These are phyloP conservation scores for Aspergillus funiculosus DNA, from an alignment of 495 filamentous ascomycete genomes.

Conservation along the genomic window DNA sequence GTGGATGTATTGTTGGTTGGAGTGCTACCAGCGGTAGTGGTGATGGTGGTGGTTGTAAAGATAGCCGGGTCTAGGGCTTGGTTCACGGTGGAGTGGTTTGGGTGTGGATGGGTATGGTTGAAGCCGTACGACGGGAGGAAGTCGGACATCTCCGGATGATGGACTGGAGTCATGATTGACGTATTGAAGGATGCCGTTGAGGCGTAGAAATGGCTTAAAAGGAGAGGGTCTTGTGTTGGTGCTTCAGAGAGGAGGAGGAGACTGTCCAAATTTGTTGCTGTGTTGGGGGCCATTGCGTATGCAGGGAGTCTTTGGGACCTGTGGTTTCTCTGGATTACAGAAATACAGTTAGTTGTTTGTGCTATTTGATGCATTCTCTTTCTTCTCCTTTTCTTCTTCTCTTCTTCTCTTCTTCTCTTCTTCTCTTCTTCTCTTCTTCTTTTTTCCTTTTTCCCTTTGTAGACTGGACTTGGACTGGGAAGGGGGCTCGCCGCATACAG, in stretches of 20 bases:
- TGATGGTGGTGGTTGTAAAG: not conserved
- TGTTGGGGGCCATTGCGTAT: not conserved
- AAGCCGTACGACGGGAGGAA: slow-evolving; percentile 1
- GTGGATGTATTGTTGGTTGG: too few relatives aligned
- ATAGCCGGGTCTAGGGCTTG: slow-evolving; percentile 1
- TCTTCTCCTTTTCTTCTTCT: too few relatives aligned
- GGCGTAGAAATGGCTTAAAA: slow-evolving; percentile 1
- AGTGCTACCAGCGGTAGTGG: too few relatives aligned
- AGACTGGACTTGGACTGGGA: not conserved
- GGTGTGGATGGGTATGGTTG: not conserved
- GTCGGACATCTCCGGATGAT: not conserved
- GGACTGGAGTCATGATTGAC: too few relatives aligned
- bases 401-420: too few relatives aligned
- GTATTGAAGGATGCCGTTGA: not conserved
- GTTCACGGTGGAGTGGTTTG: not conserved
- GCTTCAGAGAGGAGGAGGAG: not conserved
- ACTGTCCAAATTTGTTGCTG: slow-evolving; percentile 2
- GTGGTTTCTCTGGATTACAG: slow-evolving; percentile 3
- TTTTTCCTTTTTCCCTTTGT: too few relatives aligned
- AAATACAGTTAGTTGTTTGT: not conserved
- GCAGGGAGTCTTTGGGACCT: not conserved
- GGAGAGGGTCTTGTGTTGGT: not conserved
- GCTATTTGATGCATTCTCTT: too few relatives aligned
- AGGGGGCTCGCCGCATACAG: not conserved
- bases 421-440: too few relatives aligned